Evolutionary conservation across 768 basidiomycete species (phyloP).

Genomic region (Amanita rubescens): DNA sequence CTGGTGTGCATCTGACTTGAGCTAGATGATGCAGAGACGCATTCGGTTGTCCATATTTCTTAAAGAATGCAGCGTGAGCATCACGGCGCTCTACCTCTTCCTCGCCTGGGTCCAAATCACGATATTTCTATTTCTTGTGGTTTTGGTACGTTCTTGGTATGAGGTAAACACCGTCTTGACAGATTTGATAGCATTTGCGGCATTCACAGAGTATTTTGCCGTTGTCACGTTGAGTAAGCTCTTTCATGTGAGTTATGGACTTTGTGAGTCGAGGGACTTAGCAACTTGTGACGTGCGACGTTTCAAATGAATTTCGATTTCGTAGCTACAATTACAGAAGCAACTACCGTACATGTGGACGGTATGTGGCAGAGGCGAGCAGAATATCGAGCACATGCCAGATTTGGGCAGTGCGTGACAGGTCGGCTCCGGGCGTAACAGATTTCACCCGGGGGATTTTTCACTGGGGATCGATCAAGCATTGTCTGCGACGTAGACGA

Average conservation of each 20-base stretch:
- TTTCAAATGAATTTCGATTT: not conserved
- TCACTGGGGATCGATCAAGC: too few relatives aligned
- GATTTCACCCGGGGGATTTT: not conserved
- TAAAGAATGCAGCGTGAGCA: not conserved
- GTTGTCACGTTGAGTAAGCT: not conserved
- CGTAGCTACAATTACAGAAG: not conserved
- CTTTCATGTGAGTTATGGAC: not conserved
- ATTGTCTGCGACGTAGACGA: too few relatives aligned
- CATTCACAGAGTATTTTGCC: conserved; percentile 1
- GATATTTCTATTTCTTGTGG: not conserved
- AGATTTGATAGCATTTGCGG: not conserved
- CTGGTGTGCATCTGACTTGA: not conserved
- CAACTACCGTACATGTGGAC: not conserved
- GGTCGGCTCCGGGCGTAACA: too few relatives aligned
- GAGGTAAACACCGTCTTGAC: not conserved
- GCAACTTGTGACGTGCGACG: not conserved
- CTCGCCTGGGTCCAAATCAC: not conserved
- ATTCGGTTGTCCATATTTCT: not conserved
- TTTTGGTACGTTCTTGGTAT: not conserved
- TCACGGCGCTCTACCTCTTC: not conserved
- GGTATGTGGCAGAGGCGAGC: conserved; percentile 1
- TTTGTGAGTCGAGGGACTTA: not conserved
- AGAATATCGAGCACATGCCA: not conserved
- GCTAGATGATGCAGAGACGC: not conserved
- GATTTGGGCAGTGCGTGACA: conserved; percentile 1